Percentiles rank a stretch among this genome's conserved stretches.
phyloP scores from a whole-genome alignment of 2,329 filamentous ascomycete species.

The Microsporum canis region DNA sequence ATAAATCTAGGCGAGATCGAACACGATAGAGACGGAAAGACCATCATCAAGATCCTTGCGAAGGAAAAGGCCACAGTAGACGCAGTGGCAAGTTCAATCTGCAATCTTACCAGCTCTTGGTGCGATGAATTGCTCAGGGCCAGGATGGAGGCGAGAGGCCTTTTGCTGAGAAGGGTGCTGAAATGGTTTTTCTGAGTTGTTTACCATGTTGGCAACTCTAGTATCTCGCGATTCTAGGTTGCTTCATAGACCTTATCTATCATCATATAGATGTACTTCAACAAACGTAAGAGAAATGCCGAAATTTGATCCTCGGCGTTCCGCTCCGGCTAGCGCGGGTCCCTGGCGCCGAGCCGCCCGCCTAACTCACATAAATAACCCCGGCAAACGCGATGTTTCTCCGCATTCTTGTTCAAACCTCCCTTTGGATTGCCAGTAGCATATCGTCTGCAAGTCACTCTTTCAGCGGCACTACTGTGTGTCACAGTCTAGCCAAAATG shows the following conservation, averaged over 20 bases:
- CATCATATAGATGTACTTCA: too few relatives aligned
- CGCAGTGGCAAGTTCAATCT: neutral
- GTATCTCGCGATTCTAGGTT: too few relatives aligned
- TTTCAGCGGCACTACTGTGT: neutral
- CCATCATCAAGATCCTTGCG: conserved; percentile 7
- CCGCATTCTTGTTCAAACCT: neutral
- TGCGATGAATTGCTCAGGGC: conserved; percentile 5
- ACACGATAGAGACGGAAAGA: neutral
- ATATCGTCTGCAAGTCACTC: neutral
- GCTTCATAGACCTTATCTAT: too few relatives aligned
- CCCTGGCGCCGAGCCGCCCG: neutral
- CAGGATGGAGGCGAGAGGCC: neutral
- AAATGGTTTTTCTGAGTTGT: neutral
- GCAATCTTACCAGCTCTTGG: conserved; percentile 1
- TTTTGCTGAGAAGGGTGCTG: neutral
- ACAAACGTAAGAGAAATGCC: neutral
- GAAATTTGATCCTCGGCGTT: neutral
- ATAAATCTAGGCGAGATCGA: conserved; percentile 6
- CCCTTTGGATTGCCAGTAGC: neutral
- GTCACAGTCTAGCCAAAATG: conserved; percentile 21
- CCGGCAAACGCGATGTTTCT: neutral
- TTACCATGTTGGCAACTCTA: neutral
- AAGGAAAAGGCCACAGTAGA: neutral
- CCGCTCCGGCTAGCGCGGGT: neutral
- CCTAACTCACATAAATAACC: neutral